These are phyloP conservation scores for Pythium oligandrum DNA, from an alignment of 352 stramenopile species.

Conservation along the genomic window DNA sequence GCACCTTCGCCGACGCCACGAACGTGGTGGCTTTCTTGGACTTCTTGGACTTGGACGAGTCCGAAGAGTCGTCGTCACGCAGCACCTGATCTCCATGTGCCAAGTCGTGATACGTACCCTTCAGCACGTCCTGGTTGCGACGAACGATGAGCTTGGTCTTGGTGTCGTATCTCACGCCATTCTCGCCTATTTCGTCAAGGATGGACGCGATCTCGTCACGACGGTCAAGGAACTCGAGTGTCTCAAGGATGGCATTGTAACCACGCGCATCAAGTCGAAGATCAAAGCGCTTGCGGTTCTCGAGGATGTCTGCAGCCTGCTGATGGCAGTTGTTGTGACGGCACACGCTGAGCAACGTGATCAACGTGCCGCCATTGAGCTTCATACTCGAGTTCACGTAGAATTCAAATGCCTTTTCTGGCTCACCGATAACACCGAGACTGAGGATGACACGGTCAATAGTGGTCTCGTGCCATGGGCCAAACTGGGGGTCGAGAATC, in stretches of 20 bases:
- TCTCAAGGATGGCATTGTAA: conserved; percentile 73
- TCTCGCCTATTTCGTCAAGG: conserved; percentile 57
- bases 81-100: conserved; percentile 18
- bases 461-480: conserved; percentile 60
- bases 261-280: conserved; percentile 55
- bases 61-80: too few relatives aligned
- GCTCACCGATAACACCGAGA: conserved; percentile 57
- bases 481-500: conserved; percentile 50
- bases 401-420: conserved; percentile 64
- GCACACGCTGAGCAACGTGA: conserved; percentile 65
- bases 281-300: conserved; percentile 76
- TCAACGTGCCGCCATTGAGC: conserved; percentile 63
- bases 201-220: conserved; percentile 50
- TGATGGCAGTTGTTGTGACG: conserved; percentile 63
- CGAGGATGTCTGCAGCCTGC: conserved; percentile 64
- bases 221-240: conserved; percentile 67
- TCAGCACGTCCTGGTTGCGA: conserved; percentile 40
- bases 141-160: conserved; percentile 53
- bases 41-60: conserved; percentile 9
- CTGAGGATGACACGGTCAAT: conserved; percentile 69
- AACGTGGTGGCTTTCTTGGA: conserved; percentile 6
- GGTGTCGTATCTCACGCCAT: conserved; percentile 50
- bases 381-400: conserved; percentile 82
- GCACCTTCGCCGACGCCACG: conserved; percentile 36
- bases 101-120: conserved; percentile 36